Base-by-base conservation (phyloP, 2,329 filamentous ascomycete species). In the Fusarium heterosporum region DNA sequence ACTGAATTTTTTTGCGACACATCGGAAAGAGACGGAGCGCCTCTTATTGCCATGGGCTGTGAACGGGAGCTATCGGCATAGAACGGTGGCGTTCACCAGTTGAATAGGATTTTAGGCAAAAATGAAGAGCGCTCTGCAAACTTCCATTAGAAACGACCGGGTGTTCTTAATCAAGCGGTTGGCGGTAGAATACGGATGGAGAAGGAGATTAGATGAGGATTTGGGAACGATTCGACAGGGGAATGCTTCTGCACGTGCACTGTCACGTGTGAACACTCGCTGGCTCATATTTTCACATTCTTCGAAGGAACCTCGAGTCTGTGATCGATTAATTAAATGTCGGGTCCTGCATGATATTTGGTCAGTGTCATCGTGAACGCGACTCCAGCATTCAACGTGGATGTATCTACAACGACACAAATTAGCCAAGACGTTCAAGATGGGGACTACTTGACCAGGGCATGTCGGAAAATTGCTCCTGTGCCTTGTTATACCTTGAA, bases 11-110 rank as follows among this genome's bases (percentile, higher is more conserved):
- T 39, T 51, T 55, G 30, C 16, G 39, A 55, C 57, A 62, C 53
- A 51, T 67, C 66, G 66, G 66, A 48, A 69, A 60, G 63, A 61
- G 50, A 69, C 66, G 66, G 66, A 64, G 47, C 54, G 30, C 32
- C 36, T 49, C 46, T 19, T 22, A 25, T 50, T 48, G 19, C 32
- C 42, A 55, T 36, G 55, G 40, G 26, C 49, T 43, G 43, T 30
- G 49, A 19, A 30, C 53, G 66, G 66, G 26, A 67, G 49, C 47
- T 54, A 41, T 60, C 50, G 54, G 54, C 38, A 34, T 34, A 34
- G 22, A 38, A 45, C 45, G 25, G 61, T 67, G 58, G 51, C 61
- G 62, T 66, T 49, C 16, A 28, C 30, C 10, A 53, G n/a, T 36
- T 8, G 25, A 50, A 43, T 22, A 41, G 49, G 39, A 13, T 30